Percentiles rank a stretch among this genome's conserved stretches.
These are phyloP conservation scores for Phyllosticta paracitricarpa DNA, from an alignment of 2,329 filamentous ascomycete species.

Conservation along the genomic window DNA sequence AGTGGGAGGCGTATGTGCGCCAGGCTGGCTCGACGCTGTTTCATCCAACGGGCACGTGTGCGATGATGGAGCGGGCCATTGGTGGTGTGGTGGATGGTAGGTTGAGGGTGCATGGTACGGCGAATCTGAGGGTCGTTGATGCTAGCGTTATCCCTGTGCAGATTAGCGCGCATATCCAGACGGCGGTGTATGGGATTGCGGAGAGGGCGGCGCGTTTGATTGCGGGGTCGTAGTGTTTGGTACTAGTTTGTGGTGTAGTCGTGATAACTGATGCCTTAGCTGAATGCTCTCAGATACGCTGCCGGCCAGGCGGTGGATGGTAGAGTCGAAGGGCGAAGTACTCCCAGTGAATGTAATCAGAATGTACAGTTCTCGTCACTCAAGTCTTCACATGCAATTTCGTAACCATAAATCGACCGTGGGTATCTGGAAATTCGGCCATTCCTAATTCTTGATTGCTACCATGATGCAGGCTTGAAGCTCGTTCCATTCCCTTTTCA, in stretches of 20 bases:
- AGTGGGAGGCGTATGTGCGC: slow-evolving; percentile 13
- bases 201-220: slow-evolving; percentile 20
- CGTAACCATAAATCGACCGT: neutral
- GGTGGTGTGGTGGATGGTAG: slow-evolving; percentile 18
- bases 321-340: no score
- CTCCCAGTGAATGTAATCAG: neutral
- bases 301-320: no score
- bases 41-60: slow-evolving; percentile 28
- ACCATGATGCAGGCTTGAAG: slow-evolving; percentile 8
- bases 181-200: slow-evolving; percentile 21
- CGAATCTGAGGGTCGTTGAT: slow-evolving; percentile 20
- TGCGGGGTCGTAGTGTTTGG: neutral
- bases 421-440: slow-evolving; percentile 10
- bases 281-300: no score
- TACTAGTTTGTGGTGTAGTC: neutral
- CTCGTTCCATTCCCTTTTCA: slow-evolving; percentile 7
- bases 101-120: slow-evolving; percentile 17
- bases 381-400: neutral
- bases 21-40: slow-evolving; percentile 19
- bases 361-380: neutral
- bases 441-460: slow-evolving; percentile 9
- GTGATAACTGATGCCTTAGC: neutral
- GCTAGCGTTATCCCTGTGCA: slow-evolving; percentile 20
- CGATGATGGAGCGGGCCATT: slow-evolving; percentile 17
- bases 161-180: slow-evolving; percentile 11